Conservation (phyloP, 2,329 filamentous ascomycete genomes). For the Penicillium fuscoglaucum region DNA sequence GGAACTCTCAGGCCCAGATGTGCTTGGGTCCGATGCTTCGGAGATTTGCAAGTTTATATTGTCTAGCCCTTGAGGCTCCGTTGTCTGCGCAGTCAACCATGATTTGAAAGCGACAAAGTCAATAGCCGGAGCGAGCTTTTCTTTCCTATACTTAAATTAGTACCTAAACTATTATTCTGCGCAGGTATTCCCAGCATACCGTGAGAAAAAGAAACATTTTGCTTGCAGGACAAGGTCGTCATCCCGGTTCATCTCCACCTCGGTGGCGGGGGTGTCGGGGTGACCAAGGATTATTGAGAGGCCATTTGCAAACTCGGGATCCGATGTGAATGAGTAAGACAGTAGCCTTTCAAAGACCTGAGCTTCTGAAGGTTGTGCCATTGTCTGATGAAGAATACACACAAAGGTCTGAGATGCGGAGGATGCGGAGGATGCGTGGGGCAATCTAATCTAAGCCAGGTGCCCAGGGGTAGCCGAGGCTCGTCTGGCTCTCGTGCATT, state of each 20-base stretch:
- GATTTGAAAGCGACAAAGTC: slow-evolving; percentile 67
- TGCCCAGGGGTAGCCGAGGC: slow-evolving; percentile 12
- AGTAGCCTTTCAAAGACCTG: slow-evolving; percentile 36
- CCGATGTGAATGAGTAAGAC: slow-evolving; percentile 43
- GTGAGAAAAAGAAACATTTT: slow-evolving; percentile 51
- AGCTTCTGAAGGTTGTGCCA: slow-evolving; percentile 8
- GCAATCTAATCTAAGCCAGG: neutral
- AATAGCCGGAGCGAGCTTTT: slow-evolving; percentile 48
- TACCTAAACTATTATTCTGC: neutral
- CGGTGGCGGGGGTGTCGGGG: slow-evolving; percentile 39
- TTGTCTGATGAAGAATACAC: slow-evolving; percentile 7
- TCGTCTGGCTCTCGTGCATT: neutral
- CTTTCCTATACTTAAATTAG: slow-evolving; percentile 34
- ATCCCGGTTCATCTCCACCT: slow-evolving; percentile 40
- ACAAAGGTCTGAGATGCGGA: neutral
- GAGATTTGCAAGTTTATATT: slow-evolving; percentile 1
- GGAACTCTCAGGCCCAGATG: slow-evolving; percentile 7
- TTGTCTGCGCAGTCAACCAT: slow-evolving; percentile 52
- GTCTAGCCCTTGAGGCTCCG: neutral
- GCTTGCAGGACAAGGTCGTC: slow-evolving; percentile 48
- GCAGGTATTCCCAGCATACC: slow-evolving; percentile 30
- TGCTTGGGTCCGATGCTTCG: slow-evolving; percentile 9
- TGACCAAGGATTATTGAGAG: slow-evolving; percentile 50
- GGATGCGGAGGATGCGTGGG: slow-evolving; percentile 13
- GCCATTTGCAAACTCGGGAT: slow-evolving; percentile 50